A percentile compares a stretch with the other conserved stretches of the same genome.
Evolutionary conservation across 176 grass and related monocot species (phyloP).

Genomic region (Zoysia japonica): DNA sequence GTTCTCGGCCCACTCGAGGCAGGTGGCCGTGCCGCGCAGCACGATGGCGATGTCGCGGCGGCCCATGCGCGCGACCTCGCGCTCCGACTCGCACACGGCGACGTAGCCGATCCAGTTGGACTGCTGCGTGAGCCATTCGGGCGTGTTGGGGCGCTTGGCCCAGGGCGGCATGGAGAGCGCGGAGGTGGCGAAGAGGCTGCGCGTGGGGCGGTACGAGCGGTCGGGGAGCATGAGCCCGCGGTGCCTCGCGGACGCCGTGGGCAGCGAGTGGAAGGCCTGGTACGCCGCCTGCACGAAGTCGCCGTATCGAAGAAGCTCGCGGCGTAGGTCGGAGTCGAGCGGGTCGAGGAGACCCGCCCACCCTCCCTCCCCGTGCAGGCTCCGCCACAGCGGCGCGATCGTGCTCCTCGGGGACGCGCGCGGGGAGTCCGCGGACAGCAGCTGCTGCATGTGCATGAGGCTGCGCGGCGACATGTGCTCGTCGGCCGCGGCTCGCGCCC

Average conservation of each 20-base stretch:
- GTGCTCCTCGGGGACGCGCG: constrained; percentile 61
- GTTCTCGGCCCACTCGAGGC: constrained; percentile 94
- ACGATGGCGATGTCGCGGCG: constrained; percentile 86
- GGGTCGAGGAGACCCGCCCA: constrained; percentile 85
- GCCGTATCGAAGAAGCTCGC: constrained; percentile 83
- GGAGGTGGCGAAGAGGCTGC: constrained; percentile 83
- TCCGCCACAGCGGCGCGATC: constrained; percentile 68
- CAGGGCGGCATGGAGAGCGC: constrained; percentile 65
- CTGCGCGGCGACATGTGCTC: constrained; percentile 87
- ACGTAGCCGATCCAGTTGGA: constrained; percentile 91
- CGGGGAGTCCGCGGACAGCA: constrained; percentile 63
- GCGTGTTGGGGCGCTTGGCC: constrained; percentile 61
- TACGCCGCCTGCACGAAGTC: constrained; percentile 79
- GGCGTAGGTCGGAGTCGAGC: constrained; percentile 82
- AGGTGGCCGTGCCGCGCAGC: constrained; percentile 80
- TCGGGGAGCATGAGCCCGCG: constrained; percentile 69
- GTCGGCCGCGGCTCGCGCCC: constrained; percentile 45
- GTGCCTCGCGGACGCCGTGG: constrained; percentile 50
- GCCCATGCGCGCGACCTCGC: constrained; percentile 81
- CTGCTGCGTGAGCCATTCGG: constrained; percentile 89
- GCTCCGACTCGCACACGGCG: constrained; percentile 84
- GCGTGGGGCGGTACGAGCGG: constrained; percentile 71
- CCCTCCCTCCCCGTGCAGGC: constrained; percentile 55
- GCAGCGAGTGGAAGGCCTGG: constrained; percentile 89
- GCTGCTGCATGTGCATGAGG: constrained; percentile 81